Evolutionary conservation across 805 yeast species (phyloP).

Genomic region (Metschnikowia henanensis): DNA sequence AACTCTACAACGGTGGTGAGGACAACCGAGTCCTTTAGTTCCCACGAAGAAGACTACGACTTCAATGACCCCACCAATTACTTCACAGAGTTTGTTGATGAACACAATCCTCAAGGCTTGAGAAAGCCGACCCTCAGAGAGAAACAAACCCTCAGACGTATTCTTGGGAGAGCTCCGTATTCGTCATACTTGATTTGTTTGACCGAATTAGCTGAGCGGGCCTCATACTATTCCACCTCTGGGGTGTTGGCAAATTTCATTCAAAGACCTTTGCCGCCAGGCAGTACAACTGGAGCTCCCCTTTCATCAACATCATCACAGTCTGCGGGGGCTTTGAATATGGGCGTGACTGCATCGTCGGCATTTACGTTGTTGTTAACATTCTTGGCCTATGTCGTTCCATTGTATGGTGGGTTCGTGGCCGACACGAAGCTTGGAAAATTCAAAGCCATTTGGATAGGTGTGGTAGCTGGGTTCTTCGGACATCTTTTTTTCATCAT

Average conservation of each 20-base stretch:
- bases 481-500: slow-evolving; percentile 49
- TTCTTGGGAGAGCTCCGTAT: slow-evolving; percentile 49
- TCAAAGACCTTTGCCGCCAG: slow-evolving; percentile 51
- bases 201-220: slow-evolving; percentile 53
- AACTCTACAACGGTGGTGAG: not conserved
- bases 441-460: slow-evolving; percentile 49
- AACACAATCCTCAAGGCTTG: slow-evolving; percentile 38
- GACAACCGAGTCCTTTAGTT: not conserved
- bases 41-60: slow-evolving; percentile 17
- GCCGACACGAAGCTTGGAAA: slow-evolving; percentile 51
- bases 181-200: slow-evolving; percentile 49
- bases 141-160: slow-evolving; percentile 27
- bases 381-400: slow-evolving; percentile 51
- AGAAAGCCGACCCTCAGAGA: slow-evolving; percentile 34
- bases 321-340: slow-evolving; percentile 50
- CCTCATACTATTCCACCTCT: slow-evolving; percentile 49
- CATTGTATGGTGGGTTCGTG: slow-evolving; percentile 52
- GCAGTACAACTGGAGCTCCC: slow-evolving; percentile 47
- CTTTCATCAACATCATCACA: slow-evolving; percentile 27
- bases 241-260: slow-evolving; percentile 49
- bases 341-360: slow-evolving; percentile 46
- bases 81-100: slow-evolving; percentile 28
- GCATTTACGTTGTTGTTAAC: slow-evolving; percentile 48
- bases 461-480: slow-evolving; percentile 46
- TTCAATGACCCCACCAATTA: slow-evolving; percentile 17